Evolutionary conservation across 805 yeast genomes (phyloP).

Genomic region (Wickerhamomyces hampshirensis): DNA sequence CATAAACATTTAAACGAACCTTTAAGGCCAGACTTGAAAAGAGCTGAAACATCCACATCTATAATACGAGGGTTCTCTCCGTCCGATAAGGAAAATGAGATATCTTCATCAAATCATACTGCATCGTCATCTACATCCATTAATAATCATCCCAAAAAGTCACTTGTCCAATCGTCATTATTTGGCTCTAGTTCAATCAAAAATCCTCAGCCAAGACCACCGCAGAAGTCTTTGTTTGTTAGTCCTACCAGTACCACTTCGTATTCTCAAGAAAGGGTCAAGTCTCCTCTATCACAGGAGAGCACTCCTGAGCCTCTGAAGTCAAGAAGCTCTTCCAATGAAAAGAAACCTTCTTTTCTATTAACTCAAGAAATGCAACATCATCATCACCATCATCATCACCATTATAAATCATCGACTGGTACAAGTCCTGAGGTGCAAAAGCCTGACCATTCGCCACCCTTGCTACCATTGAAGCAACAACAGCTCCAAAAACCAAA

Average conservation of each 20-base stretch:
- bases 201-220: slow-evolving; percentile 2
- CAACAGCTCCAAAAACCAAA: slow-evolving; percentile 10
- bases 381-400: slow-evolving; percentile 2
- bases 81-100: slow-evolving; percentile 4
- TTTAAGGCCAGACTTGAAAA: slow-evolving; percentile 11
- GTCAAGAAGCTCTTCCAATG: neutral
- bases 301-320: slow-evolving; percentile 10
- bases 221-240: neutral
- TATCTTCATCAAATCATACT: neutral
- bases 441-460: slow-evolving; percentile 5
- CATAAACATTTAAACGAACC: neutral
- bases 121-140: neutral
- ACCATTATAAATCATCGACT: slow-evolving; percentile 9
- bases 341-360: slow-evolving; percentile 6
- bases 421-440: slow-evolving; percentile 22
- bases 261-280: slow-evolving; percentile 13
- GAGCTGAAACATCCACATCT: slow-evolving; percentile 25
- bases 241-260: slow-evolving; percentile 2
- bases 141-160: neutral
- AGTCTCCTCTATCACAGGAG: slow-evolving; percentile 23
- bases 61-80: slow-evolving; percentile 26
- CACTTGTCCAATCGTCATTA: neutral
- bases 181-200: neutral
- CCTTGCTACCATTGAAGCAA: slow-evolving; percentile 1
- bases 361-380: slow-evolving; percentile 5